Base-by-base conservation (phyloP, 495 filamentous ascomycete genomes). In the Cudoniella acicularis region DNA sequence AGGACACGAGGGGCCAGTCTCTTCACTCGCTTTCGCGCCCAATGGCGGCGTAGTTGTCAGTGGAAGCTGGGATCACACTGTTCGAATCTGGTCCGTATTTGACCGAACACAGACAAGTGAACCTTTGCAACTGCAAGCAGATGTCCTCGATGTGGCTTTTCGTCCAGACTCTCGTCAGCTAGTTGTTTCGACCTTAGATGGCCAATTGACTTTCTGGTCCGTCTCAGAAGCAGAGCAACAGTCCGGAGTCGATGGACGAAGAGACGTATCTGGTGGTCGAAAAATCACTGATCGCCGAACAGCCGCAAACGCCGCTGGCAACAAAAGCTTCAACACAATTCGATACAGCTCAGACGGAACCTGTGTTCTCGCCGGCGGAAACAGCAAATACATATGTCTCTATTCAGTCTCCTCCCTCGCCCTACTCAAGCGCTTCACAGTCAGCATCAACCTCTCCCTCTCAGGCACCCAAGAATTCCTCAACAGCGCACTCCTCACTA, bases 381-480 rank as follows among this genome's bases (percentile, higher is more conserved):
- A 92, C 72, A 96, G 90, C 83, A 98, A 97, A 74, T 96, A 91
- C 67, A 96, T 98, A 25, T 98, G 95, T 67, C 76, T 98, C 54
- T 98, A 98, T 71, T 91, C 94, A 50, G 89, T 94, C 21, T 80
- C 81, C 45, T 93, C 92, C 2, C 91, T 92, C 65, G 89, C 90
- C 2, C 76, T 98, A n/a, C 74, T 96, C 54, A 96, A 93, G 64
- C 96, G 96, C 62, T 98, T 86, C 67, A 96, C 92, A 0, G 91
- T 97, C 57, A 94, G 90, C 43, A 83, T 95, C 69, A 98, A 98
- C 70, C 80, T 96, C 2, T 93, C 92, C 16, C 78, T 98, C 3
- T 92, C 96, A 23, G 94, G 94, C 10, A 98, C 95, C 1, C 93
- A 96, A 65, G 94, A 98, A 72, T 94, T 92, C 75, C 82, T 98